Evolutionary conservation across 2,329 filamentous ascomycete species (phyloP).

Genomic region (Juglanconis juglandina): DNA sequence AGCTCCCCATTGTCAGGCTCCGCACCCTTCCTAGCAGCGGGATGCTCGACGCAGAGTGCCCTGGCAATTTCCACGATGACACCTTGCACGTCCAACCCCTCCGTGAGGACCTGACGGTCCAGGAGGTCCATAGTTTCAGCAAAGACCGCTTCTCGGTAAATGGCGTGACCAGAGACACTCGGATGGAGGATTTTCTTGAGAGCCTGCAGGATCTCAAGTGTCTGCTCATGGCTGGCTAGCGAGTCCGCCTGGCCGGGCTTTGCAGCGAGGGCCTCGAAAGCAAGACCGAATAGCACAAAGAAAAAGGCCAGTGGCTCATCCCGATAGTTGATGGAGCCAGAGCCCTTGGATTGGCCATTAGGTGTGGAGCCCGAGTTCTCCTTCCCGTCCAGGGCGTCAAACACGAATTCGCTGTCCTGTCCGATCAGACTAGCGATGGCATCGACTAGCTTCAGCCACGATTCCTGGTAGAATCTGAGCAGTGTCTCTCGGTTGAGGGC

Average conservation of each 20-base stretch:
- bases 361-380: slow-evolving; percentile 46
- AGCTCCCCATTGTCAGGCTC: slow-evolving; percentile 71
- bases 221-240: slow-evolving; percentile 72
- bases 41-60: slow-evolving; percentile 85
- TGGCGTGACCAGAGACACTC: slow-evolving; percentile 90
- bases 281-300: slow-evolving; percentile 94
- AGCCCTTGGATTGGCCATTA: slow-evolving; percentile 56
- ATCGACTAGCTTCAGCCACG: slow-evolving; percentile 94
- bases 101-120: slow-evolving; percentile 86
- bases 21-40: slow-evolving; percentile 71
- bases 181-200: slow-evolving; percentile 94
- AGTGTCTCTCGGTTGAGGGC: slow-evolving; percentile 92
- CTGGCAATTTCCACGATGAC: slow-evolving; percentile 94
- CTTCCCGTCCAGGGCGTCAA: slow-evolving; percentile 91
- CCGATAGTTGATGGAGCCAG: slow-evolving; percentile 86
- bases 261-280: slow-evolving; percentile 90
- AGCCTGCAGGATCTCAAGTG: slow-evolving; percentile 77
- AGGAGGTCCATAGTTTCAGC: slow-evolving; percentile 95
- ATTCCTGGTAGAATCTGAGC: slow-evolving; percentile 92
- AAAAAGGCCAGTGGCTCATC: slow-evolving; percentile 98
- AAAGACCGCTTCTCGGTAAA: slow-evolving; percentile 94
- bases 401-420: slow-evolving; percentile 96
- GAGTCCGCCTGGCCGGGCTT: slow-evolving; percentile 65
- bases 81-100: slow-evolving; percentile 80
- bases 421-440: slow-evolving; percentile 96